phyloP scores from a whole-genome alignment of 371 early-diverging fungal species.

The Mucor mucedo region DNA sequence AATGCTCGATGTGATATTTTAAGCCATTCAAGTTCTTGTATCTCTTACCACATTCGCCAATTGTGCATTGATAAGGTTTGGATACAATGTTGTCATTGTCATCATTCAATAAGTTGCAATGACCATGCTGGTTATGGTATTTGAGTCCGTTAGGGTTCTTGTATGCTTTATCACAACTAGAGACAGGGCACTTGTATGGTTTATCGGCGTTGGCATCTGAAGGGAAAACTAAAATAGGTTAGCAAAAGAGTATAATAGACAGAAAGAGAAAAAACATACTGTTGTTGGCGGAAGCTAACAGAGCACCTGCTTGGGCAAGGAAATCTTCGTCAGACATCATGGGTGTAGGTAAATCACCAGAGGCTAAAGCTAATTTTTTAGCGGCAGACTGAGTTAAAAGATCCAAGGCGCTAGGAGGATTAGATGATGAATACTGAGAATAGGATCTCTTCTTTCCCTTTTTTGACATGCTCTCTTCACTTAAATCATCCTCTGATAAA shows the following conservation, averaged over 20 bases:
- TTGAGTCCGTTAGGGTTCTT: conserved; percentile 98
- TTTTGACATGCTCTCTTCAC: conserved; percentile 26
- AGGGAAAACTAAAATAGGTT: conserved; percentile 14
- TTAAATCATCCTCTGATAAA: conserved; percentile 13
- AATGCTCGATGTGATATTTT: conserved; percentile 94
- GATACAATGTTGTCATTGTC: conserved; percentile 53
- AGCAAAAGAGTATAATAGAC: neutral
- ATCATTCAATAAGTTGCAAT: conserved; percentile 57
- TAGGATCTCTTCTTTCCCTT: conserved; percentile 48
- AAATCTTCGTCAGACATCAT: conserved; percentile 53
- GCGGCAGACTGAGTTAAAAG: conserved; percentile 49
- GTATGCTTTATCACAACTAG: conserved; percentile 95
- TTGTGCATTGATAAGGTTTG: conserved; percentile 78
- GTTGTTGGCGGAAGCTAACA: conserved; percentile 47
- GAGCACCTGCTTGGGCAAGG: conserved; percentile 54
- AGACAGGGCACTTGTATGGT: conserved; percentile 86
- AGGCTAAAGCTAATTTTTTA: conserved; percentile 51
- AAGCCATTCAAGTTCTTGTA: conserved; percentile 93
- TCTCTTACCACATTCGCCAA: conserved; percentile 50
- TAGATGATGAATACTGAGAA: conserved; percentile 21
- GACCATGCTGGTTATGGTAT: conserved; percentile 93
- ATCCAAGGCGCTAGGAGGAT: conserved; percentile 43
- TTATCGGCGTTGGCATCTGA: conserved; percentile 59
- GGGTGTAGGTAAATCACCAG: conserved; percentile 27
- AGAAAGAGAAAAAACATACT: conserved; percentile 23